Evolutionary conservation across 225 moss, liverwort and hornwort species (phyloP).

Genomic region (Physcomitrium patens): DNA sequence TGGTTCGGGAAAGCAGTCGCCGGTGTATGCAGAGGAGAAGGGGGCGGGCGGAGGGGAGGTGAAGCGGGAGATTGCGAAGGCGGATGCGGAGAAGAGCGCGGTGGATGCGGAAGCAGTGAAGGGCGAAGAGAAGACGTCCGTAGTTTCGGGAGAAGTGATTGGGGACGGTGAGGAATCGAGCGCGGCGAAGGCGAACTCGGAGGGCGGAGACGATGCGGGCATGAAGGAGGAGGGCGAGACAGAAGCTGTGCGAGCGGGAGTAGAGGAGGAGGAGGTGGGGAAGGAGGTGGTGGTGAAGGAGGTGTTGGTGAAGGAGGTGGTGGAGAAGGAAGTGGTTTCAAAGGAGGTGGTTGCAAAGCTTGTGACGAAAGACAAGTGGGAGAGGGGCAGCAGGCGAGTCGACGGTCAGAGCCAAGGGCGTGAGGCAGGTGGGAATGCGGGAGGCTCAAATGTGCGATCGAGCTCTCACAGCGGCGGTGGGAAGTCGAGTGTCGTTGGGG

Average conservation of each 20-base stretch:
- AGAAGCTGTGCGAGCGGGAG: conserved; percentile 12
- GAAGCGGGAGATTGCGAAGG: conserved; percentile 51
- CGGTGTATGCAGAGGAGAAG: conserved; percentile 29
- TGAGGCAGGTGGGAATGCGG: conserved; percentile 32
- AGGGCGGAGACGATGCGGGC: conserved; percentile 30
- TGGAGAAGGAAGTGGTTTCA: no score
- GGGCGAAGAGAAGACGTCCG: conserved; percentile 42
- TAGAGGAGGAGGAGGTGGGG: no score
- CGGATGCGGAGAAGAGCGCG: conserved; percentile 34
- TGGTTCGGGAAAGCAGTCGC: conserved; percentile 36
- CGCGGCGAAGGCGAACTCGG: conserved; percentile 30
- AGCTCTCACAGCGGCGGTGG: conserved; percentile 31
- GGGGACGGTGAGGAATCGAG: conserved; percentile 43
- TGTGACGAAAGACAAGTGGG: conserved; percentile 59
- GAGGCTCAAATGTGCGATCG: conserved; percentile 30
- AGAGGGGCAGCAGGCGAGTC: conserved; percentile 55
- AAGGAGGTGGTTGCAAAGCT: conserved; percentile 18
- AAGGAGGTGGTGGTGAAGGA: no score
- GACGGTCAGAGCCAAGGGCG: conserved; percentile 43
- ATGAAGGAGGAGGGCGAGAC: conserved; percentile 42
- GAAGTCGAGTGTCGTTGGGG: conserved; percentile 57
- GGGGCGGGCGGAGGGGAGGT: conserved; percentile 44
- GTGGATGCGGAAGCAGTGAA: conserved; percentile 41
- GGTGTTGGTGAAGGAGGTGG: no score
- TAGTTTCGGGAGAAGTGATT: conserved; percentile 25